Evolutionary conservation across 805 yeast genomes (phyloP), one percentile per base, ranked within the genome.

Genomic region (Suhomyces vadensis): DNA sequence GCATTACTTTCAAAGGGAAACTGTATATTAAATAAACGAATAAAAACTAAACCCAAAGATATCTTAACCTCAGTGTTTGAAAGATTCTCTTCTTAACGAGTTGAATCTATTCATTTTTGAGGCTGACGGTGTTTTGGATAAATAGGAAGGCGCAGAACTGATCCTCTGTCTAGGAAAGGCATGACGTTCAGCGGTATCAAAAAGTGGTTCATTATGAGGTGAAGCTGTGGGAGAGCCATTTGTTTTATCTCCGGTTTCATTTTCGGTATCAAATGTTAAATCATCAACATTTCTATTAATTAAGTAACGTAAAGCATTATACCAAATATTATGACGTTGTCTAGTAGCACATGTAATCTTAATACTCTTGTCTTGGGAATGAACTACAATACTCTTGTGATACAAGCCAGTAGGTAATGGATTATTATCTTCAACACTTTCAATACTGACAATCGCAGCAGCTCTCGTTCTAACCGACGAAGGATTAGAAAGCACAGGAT

Each of bases 241-340:
- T 3, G 19, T 11, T 4, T 50, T 50, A 19, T 51, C 55, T 14
- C 49, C 54, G 13, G 47, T 48, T 22, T 52, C 58, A 9, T 52
- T 71, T 19, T 58, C 78, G 13, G 44, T 36, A 43, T 72, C 81
- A 35, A 77, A 64, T 10, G 73, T 66, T 41, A 81, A 65, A 25
- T 83, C 87, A 40, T 78, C 84, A 55, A 80, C 66, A 47, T 75
- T 81, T 58, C 87, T 71, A 58, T 82, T 83, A 29, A 89, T 67
- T 66, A 91, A 65, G 58, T 85, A 91, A 42, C 85, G 76, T 49
- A 92, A 70, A 0, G 96, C 87, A 56, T 87, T 85, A 62, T 75
- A 84, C 99, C 99, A 92, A 31, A 89, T 82, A 57, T 87, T 87
- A 62, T 92, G 98, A 35, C 96, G 80, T 51, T 83, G 84, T 58